Evolutionary conservation across 352 stramenopile species (phyloP).

Genomic region (Phytophthora melonis): DNA sequence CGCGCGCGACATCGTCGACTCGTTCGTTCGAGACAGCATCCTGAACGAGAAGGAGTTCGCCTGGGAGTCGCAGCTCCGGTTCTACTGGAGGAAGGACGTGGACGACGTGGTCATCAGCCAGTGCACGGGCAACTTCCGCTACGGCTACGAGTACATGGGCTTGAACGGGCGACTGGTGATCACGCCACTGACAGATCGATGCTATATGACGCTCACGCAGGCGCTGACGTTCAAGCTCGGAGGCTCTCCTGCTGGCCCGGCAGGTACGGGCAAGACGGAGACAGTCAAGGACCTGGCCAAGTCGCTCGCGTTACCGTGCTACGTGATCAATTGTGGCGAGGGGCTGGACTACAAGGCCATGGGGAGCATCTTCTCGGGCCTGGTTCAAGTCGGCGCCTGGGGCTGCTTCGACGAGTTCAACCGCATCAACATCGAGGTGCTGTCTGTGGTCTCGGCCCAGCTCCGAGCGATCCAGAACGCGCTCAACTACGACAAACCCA

Average conservation of each 20-base stretch:
- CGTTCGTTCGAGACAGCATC: constrained; percentile 92
- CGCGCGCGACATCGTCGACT: constrained; percentile 90
- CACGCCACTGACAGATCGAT: constrained; percentile 93
- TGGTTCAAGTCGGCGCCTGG: constrained; percentile 91
- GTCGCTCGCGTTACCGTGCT: constrained; percentile 91
- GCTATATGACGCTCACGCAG: constrained; percentile 95
- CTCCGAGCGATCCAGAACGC: constrained; percentile 94
- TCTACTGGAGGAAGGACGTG: constrained; percentile 93
- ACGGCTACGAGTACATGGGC: constrained; percentile 96
- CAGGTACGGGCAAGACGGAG: constrained; percentile 94
- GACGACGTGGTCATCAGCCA: constrained; percentile 92
- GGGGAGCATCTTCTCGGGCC: constrained; percentile 89
- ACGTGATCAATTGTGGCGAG: constrained; percentile 94
- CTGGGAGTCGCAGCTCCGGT: constrained; percentile 91
- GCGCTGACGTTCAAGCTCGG: constrained; percentile 94
- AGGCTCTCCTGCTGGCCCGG: constrained; percentile 89
- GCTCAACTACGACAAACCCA: constrained; percentile 92
- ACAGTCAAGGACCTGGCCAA: constrained; percentile 95
- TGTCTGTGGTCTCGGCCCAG: constrained; percentile 88
- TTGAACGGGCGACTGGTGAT: constrained; percentile 93
- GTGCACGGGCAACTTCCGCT: constrained; percentile 93
- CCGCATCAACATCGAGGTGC: constrained; percentile 90
- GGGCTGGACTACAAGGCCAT: constrained; percentile 95
- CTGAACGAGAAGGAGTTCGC: constrained; percentile 92
- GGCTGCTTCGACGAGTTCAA: constrained; percentile 93